Evolutionary conservation across 1,284 basidiomycete genomes (phyloP), one percentile per base, ranked within the genome.

Genomic region (Omphalotus olearius): DNA sequence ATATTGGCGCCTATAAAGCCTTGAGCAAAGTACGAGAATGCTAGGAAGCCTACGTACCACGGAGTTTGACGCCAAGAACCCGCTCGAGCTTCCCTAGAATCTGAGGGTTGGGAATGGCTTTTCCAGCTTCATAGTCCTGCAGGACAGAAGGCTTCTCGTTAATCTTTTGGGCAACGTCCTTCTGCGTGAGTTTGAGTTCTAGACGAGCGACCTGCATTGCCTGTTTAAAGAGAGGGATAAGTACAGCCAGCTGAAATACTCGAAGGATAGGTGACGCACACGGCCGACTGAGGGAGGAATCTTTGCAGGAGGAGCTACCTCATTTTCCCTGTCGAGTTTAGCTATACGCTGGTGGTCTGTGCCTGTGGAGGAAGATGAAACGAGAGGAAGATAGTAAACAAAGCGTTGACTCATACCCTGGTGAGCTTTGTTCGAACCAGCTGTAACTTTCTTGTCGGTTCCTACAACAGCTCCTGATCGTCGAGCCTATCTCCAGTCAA

Each of bases 301-400:
- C 70, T 95, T 97, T 57, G 88, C 66, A 41, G 96, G 97, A 6
- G 97, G 94, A 7, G 94, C 91, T 18, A 98, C 95, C 64, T 98
- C 96, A 71, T 98, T 97, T 62, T 97, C 92, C 52, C 91, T 83
- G 71, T 95, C 94, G 42, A 97, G 85, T 67, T 95, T 95, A 35
- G 91, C 93, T 66, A 96, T 94, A 56, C 83, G 83, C 68, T 93
- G 91, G 73, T 97, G 93, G 73, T 98, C 93, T 57, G 91, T 90
- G 41, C 89, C 91, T 91, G 54, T 40, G 35, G 20, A 35, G 39
- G 47, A 52, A 28, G 26, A n/a, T 35, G 38, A 30, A 23, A 16
- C 39, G 14, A 36, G 36, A 14, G 37, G 4, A 45, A 13, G 23
- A 38, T n/a, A 9, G 6, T 33, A n/a, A 7, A 42, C 3, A 6